Evolutionary conservation across 2,329 filamentous ascomycete species (phyloP).

Genomic region (Thermomyces lanuginosus): DNA sequence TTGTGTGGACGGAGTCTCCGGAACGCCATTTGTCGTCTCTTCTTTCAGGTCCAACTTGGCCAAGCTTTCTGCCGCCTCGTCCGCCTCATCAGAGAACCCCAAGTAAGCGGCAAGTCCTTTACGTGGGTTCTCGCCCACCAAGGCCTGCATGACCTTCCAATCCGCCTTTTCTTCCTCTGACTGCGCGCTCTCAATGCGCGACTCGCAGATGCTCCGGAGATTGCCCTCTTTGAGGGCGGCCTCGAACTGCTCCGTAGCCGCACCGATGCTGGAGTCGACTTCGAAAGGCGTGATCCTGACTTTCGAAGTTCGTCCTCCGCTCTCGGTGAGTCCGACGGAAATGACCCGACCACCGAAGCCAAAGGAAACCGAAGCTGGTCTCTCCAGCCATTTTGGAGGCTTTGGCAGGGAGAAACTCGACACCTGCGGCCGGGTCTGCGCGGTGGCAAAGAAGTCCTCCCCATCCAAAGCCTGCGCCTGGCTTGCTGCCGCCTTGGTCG

Average conservation of each 20-base stretch:
- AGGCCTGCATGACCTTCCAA: slow-evolving; percentile 83
- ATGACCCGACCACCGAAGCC: slow-evolving; percentile 91
- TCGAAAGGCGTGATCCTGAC: slow-evolving; percentile 77
- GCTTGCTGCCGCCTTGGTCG: slow-evolving; percentile 43
- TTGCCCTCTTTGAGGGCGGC: slow-evolving; percentile 63
- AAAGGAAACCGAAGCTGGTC: slow-evolving; percentile 73
- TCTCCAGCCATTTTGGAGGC: slow-evolving; percentile 79
- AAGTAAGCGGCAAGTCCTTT: slow-evolving; percentile 76
- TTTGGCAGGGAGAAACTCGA: slow-evolving; percentile 74
- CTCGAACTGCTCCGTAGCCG: slow-evolving; percentile 74
- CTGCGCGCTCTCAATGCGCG: slow-evolving; percentile 56
- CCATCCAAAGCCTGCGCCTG: slow-evolving; percentile 60
- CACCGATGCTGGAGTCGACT: slow-evolving; percentile 70
- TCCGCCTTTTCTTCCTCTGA: slow-evolving; percentile 88
- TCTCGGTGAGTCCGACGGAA: slow-evolving; percentile 45
- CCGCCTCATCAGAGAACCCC: slow-evolving; percentile 56
- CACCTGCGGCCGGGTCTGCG: slow-evolving; percentile 77
- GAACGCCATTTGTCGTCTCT: slow-evolving; percentile 28
- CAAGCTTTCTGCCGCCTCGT: slow-evolving; percentile 30
- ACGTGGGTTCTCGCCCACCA: slow-evolving; percentile 72
- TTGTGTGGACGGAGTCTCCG: slow-evolving; percentile 34
- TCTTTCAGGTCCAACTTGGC: slow-evolving; percentile 27
- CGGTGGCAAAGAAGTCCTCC: slow-evolving; percentile 92
- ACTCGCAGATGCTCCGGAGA: slow-evolving; percentile 60
- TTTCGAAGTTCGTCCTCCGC: slow-evolving; percentile 55